phyloP scores from a whole-genome alignment of 768 basidiomycete genomes.

The Termitomyces sp. region DNA sequence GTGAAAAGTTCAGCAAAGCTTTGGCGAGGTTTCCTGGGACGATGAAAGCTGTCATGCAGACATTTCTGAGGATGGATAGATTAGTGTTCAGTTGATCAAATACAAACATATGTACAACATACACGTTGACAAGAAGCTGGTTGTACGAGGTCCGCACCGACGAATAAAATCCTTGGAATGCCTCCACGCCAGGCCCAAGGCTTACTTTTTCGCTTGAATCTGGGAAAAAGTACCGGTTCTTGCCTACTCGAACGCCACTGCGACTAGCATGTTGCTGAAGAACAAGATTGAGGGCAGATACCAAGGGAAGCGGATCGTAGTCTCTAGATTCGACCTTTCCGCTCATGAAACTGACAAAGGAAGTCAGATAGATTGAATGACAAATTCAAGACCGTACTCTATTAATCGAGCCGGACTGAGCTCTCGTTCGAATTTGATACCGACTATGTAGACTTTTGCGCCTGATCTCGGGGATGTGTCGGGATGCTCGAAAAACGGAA shows the following conservation, averaged over 20 bases:
- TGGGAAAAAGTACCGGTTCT: constrained; percentile 53
- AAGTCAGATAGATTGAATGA: not conserved
- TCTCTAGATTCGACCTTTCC: constrained; percentile 38
- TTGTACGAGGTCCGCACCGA: constrained; percentile 45
- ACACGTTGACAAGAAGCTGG: constrained; percentile 51
- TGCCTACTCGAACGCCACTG: constrained; percentile 46
- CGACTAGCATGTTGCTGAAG: constrained; percentile 42
- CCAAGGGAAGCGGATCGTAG: constrained; percentile 42
- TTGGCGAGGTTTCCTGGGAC: constrained; percentile 58
- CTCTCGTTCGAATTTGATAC: constrained; percentile 35
- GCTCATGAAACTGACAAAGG: constrained; percentile 40
- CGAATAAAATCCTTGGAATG: constrained; percentile 40
- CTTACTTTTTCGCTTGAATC: constrained; percentile 15
- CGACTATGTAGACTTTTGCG: constrained; percentile 35
- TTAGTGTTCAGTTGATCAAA: not conserved
- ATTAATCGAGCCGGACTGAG: constrained; percentile 28
- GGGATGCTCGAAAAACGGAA: constrained; percentile 38
- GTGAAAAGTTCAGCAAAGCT: constrained; percentile 43
- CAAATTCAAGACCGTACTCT: constrained; percentile 21
- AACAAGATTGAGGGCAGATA: constrained; percentile 56
- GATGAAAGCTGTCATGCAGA: constrained; percentile 52
- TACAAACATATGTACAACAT: constrained; percentile 16
- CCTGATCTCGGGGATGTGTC: constrained; percentile 26
- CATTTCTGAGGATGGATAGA: constrained; percentile 31
- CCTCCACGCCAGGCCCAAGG: constrained; percentile 31